Evolutionary conservation across 164 flowering plant species (phyloP), one percentile per base, ranked within the genome.

Genomic region (Aristolochia contorta): DNA sequence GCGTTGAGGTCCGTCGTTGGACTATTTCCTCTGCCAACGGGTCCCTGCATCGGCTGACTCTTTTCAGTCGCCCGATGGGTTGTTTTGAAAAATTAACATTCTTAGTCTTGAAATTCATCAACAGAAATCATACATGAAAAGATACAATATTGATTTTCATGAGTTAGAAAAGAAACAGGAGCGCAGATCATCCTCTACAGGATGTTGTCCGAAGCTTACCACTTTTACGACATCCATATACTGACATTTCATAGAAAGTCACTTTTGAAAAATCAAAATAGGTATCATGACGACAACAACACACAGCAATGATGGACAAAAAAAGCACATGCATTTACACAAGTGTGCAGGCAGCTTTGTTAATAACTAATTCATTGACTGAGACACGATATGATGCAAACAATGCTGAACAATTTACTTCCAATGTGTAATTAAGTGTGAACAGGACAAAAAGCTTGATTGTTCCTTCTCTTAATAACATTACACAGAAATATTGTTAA

Each of bases 221-320:
- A 93, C 97, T 90, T 93, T 90, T 57, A 90, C 53, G 47, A 88
- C 82, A 73, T 93, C 98, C 96, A 93, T 90, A 57, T 90, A 93
- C 65, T 84, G 78, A 41, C 85, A 73, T 75, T 93, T 15, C 20
- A 15, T 12, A 48, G 16, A 48, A 48, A 48, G 12, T 15, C 4
- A 48, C 16, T 15, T 3, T n/a, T 3, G 2, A 48, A 15, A 48
- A 48, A 12, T 15, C 51, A 48, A 15, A 15, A 48, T 15, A 15
- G 12, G 51, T 48, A 15, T 3, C 51, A 2, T 15, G 51, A 12
- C 20, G 7, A 7, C 33, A 52, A 8, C 24, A n/a, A 22, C 55
- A 52, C 19, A 52, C 27, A 21, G 24, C 52, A 49, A 16, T 16
- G n/a, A n/a, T n/a, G n/a, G n/a, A n/a, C n/a, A n/a, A n/a, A 49